Conservation (phyloP, 129 eudicot species). For the Chrysanthemum lavandulifolium region DNA sequence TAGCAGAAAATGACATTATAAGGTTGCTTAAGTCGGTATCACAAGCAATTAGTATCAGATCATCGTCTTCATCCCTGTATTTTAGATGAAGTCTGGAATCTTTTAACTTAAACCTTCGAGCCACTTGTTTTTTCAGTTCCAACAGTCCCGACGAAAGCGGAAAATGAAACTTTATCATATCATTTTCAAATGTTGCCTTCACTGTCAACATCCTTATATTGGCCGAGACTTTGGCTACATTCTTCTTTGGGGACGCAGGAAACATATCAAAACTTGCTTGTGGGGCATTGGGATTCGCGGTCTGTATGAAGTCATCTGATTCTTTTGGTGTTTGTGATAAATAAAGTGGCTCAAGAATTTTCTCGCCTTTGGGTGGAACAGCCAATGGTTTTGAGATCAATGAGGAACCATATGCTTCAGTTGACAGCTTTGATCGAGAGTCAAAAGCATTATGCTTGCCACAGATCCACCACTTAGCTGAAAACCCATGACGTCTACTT, state of each 20-base stretch:
- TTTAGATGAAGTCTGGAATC: slow-evolving; percentile 19
- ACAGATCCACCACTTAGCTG: slow-evolving; percentile 22
- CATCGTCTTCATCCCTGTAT: slow-evolving; percentile 31
- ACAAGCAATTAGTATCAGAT: slow-evolving; percentile 20
- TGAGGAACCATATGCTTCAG: no score
- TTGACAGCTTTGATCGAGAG: not conserved
- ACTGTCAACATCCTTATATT: not conserved
- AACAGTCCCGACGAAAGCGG: slow-evolving; percentile 20
- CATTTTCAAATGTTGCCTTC: slow-evolving; percentile 29
- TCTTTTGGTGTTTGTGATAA: not conserved
- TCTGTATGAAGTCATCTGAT: not conserved
- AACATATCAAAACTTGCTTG: not conserved
- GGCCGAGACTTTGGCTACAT: not conserved
- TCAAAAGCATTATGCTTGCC: slow-evolving; percentile 10
- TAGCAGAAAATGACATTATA: slow-evolving; percentile 1
- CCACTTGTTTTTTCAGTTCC: slow-evolving; percentile 30
- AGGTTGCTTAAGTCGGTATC: slow-evolving; percentile 11
- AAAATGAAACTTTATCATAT: slow-evolving; percentile 26
- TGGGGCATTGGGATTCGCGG: not conserved
- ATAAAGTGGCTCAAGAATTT: not conserved
- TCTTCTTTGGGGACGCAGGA: slow-evolving; percentile 4
- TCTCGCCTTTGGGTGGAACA: not conserved
- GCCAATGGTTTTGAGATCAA: not conserved
- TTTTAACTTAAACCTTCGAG: slow-evolving; percentile 27
- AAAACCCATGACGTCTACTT: slow-evolving; percentile 17